These are phyloP conservation scores for Aspergillus tubingensis DNA, from an alignment of 2,329 filamentous ascomycete species.

Conservation along the genomic window DNA sequence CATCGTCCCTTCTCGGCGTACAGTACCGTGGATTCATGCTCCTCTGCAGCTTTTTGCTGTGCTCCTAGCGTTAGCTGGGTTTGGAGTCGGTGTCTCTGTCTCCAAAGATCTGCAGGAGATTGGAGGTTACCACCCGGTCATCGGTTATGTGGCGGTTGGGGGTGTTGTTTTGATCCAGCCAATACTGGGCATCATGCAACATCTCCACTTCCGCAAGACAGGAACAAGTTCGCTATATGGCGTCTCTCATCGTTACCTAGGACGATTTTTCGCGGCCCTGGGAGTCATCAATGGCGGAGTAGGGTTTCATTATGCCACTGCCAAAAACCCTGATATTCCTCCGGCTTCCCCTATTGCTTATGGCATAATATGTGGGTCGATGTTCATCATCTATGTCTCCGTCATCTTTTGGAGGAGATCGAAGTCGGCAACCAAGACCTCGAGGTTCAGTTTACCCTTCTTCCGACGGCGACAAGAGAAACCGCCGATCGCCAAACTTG, in stretches of 20 bases:
- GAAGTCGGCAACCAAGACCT: neutral
- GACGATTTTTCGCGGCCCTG: conserved; percentile 49
- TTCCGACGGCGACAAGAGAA: neutral
- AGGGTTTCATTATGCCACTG: conserved; percentile 50
- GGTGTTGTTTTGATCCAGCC: conserved; percentile 58
- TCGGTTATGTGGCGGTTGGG: conserved; percentile 53
- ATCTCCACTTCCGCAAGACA: conserved; percentile 50
- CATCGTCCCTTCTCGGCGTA: conserved; percentile 42
- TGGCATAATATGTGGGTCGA: conserved; percentile 50
- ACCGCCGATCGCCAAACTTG: neutral
- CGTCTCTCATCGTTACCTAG: conserved; percentile 55
- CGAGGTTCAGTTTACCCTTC: neutral
- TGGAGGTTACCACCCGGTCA: conserved; percentile 49
- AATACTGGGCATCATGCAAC: conserved; percentile 52
- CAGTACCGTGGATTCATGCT: conserved; percentile 48
- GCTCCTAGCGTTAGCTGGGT: conserved; percentile 49
- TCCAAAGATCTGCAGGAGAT: conserved; percentile 43
- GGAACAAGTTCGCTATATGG: conserved; percentile 48
- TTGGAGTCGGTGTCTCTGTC: conserved; percentile 53
- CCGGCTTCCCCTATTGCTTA: conserved; percentile 48
- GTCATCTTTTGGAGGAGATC: conserved; percentile 15
- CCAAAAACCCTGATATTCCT: conserved; percentile 36
- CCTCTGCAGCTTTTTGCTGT: conserved; percentile 52
- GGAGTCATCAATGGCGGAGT: conserved; percentile 58
- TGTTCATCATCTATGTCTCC: conserved; percentile 46